Evolutionary conservation across 345 rosid genomes (phyloP).

Genomic region (Aquilaria malaccensis): DNA sequence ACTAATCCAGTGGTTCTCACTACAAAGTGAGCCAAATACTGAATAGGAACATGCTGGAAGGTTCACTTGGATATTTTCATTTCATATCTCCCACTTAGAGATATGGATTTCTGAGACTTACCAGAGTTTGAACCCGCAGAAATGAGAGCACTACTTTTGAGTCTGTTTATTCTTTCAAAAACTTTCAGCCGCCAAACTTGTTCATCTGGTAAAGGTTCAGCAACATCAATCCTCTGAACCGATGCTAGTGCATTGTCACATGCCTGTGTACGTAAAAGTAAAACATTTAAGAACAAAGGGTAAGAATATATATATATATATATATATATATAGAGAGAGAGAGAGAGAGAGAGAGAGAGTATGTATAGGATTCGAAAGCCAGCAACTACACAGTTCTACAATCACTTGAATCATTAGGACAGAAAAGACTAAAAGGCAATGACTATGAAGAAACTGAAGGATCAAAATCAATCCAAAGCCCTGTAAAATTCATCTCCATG

Average conservation of each 20-base stretch:
- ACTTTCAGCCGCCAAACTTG: constrained; percentile 11
- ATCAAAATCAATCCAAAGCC: background rate
- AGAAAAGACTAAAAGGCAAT: background rate
- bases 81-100: no score
- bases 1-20: no score
- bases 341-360: no score
- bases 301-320: no score
- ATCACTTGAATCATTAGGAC: no score
- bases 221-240: constrained; percentile 25
- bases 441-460: background rate
- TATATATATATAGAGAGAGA: no score
- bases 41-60: no score
- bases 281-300: background rate
- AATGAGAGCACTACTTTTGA: constrained; percentile 39
- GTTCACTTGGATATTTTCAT: no score
- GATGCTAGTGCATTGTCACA: constrained; percentile 49
- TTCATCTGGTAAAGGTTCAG: constrained; percentile 18
- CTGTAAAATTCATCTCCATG: no score
- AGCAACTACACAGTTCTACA: background rate
- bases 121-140: constrained; percentile 52
- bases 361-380: no score
- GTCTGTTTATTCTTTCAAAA: constrained; percentile 31
- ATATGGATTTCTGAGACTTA: constrained; percentile 18
- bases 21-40: no score
- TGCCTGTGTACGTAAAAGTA: constrained; percentile 33